These are phyloP conservation scores for Vavraia culicis DNA, from an alignment of 371 early-diverging fungal species.

Conservation along the genomic window DNA sequence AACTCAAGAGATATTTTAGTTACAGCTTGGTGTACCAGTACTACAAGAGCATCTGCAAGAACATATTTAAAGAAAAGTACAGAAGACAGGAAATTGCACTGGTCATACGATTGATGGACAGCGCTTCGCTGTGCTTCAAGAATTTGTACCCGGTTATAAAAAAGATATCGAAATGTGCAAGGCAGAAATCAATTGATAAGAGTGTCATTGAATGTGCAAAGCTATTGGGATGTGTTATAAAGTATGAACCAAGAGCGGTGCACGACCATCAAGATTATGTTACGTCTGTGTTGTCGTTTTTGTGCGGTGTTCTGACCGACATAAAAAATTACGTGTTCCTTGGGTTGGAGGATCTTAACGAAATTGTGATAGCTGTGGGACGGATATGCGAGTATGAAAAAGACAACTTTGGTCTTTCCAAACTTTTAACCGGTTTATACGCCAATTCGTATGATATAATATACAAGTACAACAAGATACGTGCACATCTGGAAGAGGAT, in stretches of 20 bases:
- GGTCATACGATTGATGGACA: conserved; percentile 24
- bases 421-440: no score
- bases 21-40: conserved; percentile 27
- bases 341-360: conserved; percentile 5
- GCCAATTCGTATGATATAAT: no score
- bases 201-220: conserved; percentile 28
- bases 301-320: conserved; percentile 10
- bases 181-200: conserved; percentile 28
- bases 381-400: no score
- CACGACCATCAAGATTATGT: conserved; percentile 10
- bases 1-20: conserved; percentile 26
- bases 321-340: conserved; percentile 16
- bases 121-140: conserved; percentile 25
- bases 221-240: conserved; percentile 3
- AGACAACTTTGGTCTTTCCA: no score
- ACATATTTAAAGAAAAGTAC: conserved; percentile 11
- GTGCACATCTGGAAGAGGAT: no score
- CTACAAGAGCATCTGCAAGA: conserved; percentile 19
- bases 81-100: conserved; percentile 3
- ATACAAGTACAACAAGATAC: no score
- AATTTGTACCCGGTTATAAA: conserved; percentile 16
- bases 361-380: neutral
- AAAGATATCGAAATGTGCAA: conserved; percentile 22
- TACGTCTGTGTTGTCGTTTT: conserved; percentile 14
- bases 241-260: conserved; percentile 5